Base-by-base conservation (phyloP, 306 rosid genomes). In the Rosa chinensis region DNA sequence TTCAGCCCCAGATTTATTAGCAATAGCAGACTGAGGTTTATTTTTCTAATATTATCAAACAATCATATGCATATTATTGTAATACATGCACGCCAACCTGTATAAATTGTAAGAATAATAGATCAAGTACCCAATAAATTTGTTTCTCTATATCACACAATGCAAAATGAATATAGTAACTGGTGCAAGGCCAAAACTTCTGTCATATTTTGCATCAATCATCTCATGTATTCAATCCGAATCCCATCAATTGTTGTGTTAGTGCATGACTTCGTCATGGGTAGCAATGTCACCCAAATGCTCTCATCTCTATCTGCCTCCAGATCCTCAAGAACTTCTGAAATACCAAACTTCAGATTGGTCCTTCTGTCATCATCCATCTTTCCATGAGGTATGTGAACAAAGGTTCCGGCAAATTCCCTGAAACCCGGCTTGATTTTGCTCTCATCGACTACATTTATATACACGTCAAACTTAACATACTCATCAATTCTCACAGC, bases 221-320 rank as follows among this genome's bases (percentile, higher is more conserved):
- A 71, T 71, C 52, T 64, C 74, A 64, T 80, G 53, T 75, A 69
- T 16, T 81, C 84, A 25, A 81, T 67, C 5, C 53, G 43, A 4
- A 75, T 18, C 43, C 80, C 84, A 37, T 53, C 84, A 18, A 81
- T 43, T n/a, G 70, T 68, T 25, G 58, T 55, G 28, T 48, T 11
- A 0, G 4, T 5, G 73, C 84, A 81, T 0, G 84, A 67, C 13
- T 7, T 67, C 13, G 79, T 75, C 45, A 18, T n/a, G 3, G 80
- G 80, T 21, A 75, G 5, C 55, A 75, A 12, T 12, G 84, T 81
- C 28, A 75, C 79, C 80, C 70, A 81, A 45, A 81, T 59, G 52
- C 62, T 81, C n/a, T 81, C 84, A 66, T 81, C 84, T 67, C 68
- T 20, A 32, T 75, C 76, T 43, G 84, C 84, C 59, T 81, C 84